Base-by-base conservation (phyloP, 805 yeast genomes). In the Groenewaldozyma salmanticensis region DNA sequence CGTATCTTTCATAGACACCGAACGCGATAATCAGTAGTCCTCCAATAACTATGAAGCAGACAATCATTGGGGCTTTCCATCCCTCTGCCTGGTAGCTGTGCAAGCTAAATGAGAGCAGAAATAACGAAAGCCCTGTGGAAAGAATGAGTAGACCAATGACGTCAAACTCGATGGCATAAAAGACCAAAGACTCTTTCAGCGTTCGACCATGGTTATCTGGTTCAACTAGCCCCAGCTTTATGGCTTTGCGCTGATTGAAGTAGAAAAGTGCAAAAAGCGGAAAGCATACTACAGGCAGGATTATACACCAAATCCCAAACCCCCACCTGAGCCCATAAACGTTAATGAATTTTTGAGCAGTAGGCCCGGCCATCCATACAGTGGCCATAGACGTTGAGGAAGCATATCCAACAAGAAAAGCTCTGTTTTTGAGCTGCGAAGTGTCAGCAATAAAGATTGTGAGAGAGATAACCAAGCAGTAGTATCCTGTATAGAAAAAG, bases 381-480 rank as follows among this genome's bases (percentile, higher is more conserved):
- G 66, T 53, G 37, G 57, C 52, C 37, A 62, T 55, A 46, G 50
- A 54, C 13, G 62, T 61, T 33, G 62, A 46, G 17, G 45, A 35
- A 15, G 57, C 48, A 36, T 53, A 55, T 3, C 53, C 64, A 38
- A 54, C 51, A 3, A 58, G 50, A 35, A 62, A 47, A n/a, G 61
- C 62, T 43, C 67, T 52, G 48, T 59, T 42, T 5, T 70, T 76
- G 52, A 79, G 62, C 42, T 67, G 64, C 9, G 84, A 75, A 51
- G 72, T 68, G 61, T 79, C 87, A 2, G 83, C 74, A 46, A 75
- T 52, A 27, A 77, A 64, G 29, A 79, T 59, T 44, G 72, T 65
- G 21, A 77, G n/a, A n/a, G n/a, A n/a, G n/a, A n/a, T n/a, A n/a
- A n/a, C n/a, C n/a, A 74, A 67, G 42, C 85, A 85, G 24, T 75